Evolutionary conservation across 495 filamentous ascomycete species (phyloP), one percentile per base, ranked within the genome.

Genomic region (Neurospora sp.): DNA sequence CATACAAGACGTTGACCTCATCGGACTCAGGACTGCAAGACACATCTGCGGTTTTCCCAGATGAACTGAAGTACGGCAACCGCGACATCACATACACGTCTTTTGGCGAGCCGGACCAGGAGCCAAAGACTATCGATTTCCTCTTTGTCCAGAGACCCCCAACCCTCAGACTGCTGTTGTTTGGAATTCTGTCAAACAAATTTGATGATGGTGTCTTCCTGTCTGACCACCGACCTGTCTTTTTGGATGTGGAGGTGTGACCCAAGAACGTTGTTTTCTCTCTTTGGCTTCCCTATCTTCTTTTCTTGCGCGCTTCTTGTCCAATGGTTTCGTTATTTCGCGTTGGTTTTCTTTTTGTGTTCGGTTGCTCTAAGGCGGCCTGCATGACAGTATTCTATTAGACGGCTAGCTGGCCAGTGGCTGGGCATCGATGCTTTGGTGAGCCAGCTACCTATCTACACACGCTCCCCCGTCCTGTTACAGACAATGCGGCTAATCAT

Each of bases 141-240:
- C 75, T 83, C 8, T 82, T 83, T 70, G 77, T 76, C 14, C 69
- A 60, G 60, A 60, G 76, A 37, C 27, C 72, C 4, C 69, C 37
- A 10, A 39, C 49, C 71, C 62, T 78, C 14, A 72, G 38, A 9
- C 76, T 79, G 71, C 16, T 70, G 73, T 76, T 84, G 0, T 92
- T 90, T 81, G 85, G 87, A 7, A 90, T 91, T 14, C 75, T 93
- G 60, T 74, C 85, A 23, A 93, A 91, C 75, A 75, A 79, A 31
- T 92, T 92, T 76, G 87, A 92, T 9, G 90, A 93, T 75, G 87
- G 84, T 4, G 81, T 95, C 1, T 93, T 86, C 75, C 85, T 89
- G 66, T 94, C 93, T 70, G 93, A 96, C 78, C 93, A 95, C 81
- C 83, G 91, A 60, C 88, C 89, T 27, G 91, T 94, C 5, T 87